Evolutionary conservation across 2,329 filamentous ascomycete species (phyloP).

Genomic region (Byssochlamys sp.): DNA sequence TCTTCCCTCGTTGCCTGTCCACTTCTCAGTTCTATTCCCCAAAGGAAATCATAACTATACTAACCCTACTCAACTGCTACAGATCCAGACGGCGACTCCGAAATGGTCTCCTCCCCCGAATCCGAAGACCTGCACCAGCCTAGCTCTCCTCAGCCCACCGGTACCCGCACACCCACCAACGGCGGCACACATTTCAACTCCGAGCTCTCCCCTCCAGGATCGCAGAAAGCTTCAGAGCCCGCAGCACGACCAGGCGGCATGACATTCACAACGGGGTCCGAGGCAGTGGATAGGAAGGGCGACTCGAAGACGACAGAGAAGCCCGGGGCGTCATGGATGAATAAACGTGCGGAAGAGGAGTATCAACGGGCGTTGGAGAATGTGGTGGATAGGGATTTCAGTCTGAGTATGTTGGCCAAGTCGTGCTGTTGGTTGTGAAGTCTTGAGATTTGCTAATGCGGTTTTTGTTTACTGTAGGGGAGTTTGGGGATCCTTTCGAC

Average conservation of each 20-base stretch:
- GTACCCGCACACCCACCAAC: slow-evolving; percentile 36
- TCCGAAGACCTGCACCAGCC: slow-evolving; percentile 13
- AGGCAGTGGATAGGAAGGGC: not conserved
- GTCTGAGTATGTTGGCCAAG: slow-evolving; percentile 28
- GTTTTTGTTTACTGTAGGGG: slow-evolving; percentile 19
- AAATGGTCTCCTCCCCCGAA: slow-evolving; percentile 43
- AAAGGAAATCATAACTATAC: slow-evolving; percentile 12
- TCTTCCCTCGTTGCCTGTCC: not conserved
- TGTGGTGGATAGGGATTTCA: slow-evolving; percentile 46
- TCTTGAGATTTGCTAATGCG: not conserved
- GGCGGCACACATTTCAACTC: slow-evolving; percentile 21
- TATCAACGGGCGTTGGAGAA: slow-evolving; percentile 40
- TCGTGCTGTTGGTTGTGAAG: not conserved
- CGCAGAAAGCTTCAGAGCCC: slow-evolving; percentile 29
- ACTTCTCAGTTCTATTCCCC: not conserved
- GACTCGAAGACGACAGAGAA: slow-evolving; percentile 14
- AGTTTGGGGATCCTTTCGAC: slow-evolving; percentile 40
- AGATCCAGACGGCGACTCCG: slow-evolving; percentile 48
- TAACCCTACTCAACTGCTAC: slow-evolving; percentile 5
- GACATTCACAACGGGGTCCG: not conserved
- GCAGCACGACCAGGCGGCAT: slow-evolving; percentile 1
- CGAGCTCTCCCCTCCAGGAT: slow-evolving; percentile 49
- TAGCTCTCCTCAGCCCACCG: slow-evolving; percentile 32
- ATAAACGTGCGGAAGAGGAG: slow-evolving; percentile 50
- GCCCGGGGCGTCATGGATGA: slow-evolving; percentile 46